phyloP scores from a whole-genome alignment of 139 green algal genomes.

The Ettlia oleoabundans region DNA sequence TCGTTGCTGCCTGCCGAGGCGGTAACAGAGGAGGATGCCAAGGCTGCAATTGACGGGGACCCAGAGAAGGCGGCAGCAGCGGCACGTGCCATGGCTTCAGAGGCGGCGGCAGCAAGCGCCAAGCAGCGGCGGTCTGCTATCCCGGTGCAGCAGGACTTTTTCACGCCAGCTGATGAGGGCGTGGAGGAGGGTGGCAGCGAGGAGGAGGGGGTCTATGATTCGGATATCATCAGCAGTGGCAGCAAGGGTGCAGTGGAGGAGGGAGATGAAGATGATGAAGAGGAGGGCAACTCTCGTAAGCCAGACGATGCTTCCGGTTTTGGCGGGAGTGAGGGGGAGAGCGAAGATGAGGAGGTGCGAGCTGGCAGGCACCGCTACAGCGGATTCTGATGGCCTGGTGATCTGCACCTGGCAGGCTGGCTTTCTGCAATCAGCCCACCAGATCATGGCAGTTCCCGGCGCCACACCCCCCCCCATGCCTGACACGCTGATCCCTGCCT shows the following conservation, averaged over 20 bases:
- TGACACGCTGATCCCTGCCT: no score
- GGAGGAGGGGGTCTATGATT: slow-evolving; percentile 37
- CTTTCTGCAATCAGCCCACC: neutral
- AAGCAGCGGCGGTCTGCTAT: slow-evolving; percentile 65
- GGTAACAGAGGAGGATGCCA: slow-evolving; percentile 37
- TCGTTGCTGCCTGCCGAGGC: slow-evolving; percentile 6
- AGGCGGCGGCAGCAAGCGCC: slow-evolving; percentile 50
- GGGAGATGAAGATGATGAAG: slow-evolving; percentile 19
- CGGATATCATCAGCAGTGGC: neutral
- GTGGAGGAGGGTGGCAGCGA: slow-evolving; percentile 17
- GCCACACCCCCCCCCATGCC: no score
- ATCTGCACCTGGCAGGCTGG: no score
- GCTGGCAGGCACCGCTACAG: no score
- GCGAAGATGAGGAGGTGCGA: no score
- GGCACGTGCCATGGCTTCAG: slow-evolving; percentile 54
- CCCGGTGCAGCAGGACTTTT: slow-evolving; percentile 73
- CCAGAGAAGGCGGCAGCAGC: slow-evolving; percentile 41
- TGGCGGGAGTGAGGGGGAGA: no score
- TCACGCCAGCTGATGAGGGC: slow-evolving; percentile 70
- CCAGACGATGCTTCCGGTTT: no score
- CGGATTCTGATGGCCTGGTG: no score
- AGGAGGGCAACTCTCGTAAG: no score
- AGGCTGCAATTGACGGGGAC: slow-evolving; percentile 19
- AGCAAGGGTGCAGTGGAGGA: slow-evolving; percentile 32
- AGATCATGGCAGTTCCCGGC: no score